A percentile compares a stretch with the other conserved stretches of the same genome.
phyloP scores from a whole-genome alignment of 2,329 filamentous ascomycete species.

The Stemphylium lycopersici region DNA sequence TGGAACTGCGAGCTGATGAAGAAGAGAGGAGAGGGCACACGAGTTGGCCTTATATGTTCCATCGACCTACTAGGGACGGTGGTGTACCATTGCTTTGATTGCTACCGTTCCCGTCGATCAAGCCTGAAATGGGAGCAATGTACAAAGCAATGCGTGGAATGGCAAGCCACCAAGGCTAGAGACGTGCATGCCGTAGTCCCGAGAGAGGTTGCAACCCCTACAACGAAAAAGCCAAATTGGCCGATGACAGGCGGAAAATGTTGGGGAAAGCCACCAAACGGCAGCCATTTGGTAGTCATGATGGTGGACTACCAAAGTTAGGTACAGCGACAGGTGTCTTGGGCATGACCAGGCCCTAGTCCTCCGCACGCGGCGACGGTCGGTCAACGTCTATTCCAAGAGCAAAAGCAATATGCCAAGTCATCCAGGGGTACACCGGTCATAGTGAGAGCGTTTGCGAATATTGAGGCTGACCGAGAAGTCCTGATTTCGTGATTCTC shows the following conservation, averaged over 20 bases:
- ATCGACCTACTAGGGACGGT: background rate
- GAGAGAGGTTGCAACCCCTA: constrained; percentile 6
- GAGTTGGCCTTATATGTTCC: constrained; percentile 7
- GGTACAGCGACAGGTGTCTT: background rate
- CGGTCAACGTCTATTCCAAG: background rate
- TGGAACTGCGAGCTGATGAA: background rate
- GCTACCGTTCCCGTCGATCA: background rate
- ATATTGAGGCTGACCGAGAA: background rate
- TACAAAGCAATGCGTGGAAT: background rate
- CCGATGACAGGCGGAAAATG: background rate
- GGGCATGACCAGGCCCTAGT: background rate
- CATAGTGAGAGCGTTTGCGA: background rate
- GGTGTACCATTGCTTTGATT: background rate
- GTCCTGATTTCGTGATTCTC: background rate
- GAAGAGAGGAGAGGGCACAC: background rate
- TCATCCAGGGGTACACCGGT: background rate
- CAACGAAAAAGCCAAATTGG: background rate
- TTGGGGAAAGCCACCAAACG: constrained; percentile 4
- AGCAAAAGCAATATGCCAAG: background rate
- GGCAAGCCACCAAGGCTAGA: constrained; percentile 5
- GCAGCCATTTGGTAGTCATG: background rate
- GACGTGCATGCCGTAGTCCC: background rate
- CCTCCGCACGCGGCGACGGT: background rate
- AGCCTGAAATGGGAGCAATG: background rate
- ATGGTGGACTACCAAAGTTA: background rate